Conservation (phyloP, 352 stramenopile genomes). For the Phytophthora fragariae region DNA sequence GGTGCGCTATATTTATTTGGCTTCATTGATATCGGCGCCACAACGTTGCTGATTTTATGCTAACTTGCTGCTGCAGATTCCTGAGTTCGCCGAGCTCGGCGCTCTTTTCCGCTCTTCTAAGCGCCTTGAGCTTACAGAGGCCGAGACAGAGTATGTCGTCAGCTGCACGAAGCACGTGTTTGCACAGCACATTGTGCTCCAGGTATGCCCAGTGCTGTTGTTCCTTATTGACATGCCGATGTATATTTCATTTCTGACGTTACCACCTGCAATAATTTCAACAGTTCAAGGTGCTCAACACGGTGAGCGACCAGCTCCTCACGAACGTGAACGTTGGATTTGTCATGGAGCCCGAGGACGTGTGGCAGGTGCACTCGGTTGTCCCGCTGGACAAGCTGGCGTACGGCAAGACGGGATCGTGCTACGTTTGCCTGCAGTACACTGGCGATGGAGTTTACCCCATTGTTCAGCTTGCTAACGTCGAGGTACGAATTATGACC, state of each 20-base stretch:
- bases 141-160: slow-evolving; percentile 98
- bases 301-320: slow-evolving; percentile 97
- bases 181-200: slow-evolving; percentile 94
- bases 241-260: not conserved
- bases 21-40: not conserved
- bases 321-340: slow-evolving; percentile 95
- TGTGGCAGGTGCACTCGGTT: slow-evolving; percentile 93
- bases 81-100: slow-evolving; percentile 95
- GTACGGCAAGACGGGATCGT: slow-evolving; percentile 95
- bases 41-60: not conserved
- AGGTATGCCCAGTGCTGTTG: slow-evolving; percentile 42
- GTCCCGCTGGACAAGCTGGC: slow-evolving; percentile 89
- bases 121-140: slow-evolving; percentile 95
- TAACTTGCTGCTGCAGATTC: slow-evolving; percentile 67
- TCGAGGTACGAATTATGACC: slow-evolving; percentile 61
- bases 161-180: slow-evolving; percentile 98
- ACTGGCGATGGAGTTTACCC: slow-evolving; percentile 78
- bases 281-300: slow-evolving; percentile 99
- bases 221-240: not conserved
- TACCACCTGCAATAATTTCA: slow-evolving; percentile 29
- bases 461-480: slow-evolving; percentile 91
- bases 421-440: slow-evolving; percentile 94
- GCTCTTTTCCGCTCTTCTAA: slow-evolving; percentile 94
- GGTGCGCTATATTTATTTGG: slow-evolving; percentile 38
- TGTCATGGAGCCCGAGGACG: slow-evolving; percentile 90